Evolutionary conservation across 1,139 yeast species (phyloP).

Genomic region (Nakaseomyces nivariensis): DNA sequence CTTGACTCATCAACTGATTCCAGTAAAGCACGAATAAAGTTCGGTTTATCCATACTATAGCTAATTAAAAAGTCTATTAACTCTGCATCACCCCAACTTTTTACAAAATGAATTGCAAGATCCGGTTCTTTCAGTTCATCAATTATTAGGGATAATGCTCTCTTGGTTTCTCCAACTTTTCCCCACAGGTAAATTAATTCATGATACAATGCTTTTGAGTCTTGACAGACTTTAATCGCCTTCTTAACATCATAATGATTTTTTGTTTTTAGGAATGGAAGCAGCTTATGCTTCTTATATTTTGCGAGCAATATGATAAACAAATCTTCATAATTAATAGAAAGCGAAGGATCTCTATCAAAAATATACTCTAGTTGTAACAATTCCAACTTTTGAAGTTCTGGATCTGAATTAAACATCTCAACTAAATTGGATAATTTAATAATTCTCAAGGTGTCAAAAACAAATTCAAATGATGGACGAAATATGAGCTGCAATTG

Average conservation of each 20-base stretch:
- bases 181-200: conserved; percentile 80
- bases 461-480: conserved; percentile 38
- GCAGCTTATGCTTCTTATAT: conserved; percentile 40
- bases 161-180: conserved; percentile 67
- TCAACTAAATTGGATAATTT: not conserved
- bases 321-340: conserved; percentile 53
- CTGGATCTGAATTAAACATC: not conserved
- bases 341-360: conserved; percentile 43
- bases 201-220: conserved; percentile 39
- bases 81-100: conserved; percentile 55
- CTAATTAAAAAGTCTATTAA: conserved; percentile 70
- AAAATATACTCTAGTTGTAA: conserved; percentile 44
- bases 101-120: conserved; percentile 75
- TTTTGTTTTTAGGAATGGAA: conserved; percentile 44
- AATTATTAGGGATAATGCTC: conserved; percentile 68
- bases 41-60: conserved; percentile 62
- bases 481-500: conserved; percentile 34
- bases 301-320: conserved; percentile 56
- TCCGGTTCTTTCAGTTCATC: conserved; percentile 70
- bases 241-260: conserved; percentile 53
- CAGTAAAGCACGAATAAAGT: conserved; percentile 63
- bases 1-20: conserved; percentile 59
- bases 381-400: not conserved
- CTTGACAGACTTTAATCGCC: conserved; percentile 59
- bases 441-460: not conserved